Base-by-base conservation (phyloP, 73 alveolate species). In the Paramecium sexaurelia region DNA sequence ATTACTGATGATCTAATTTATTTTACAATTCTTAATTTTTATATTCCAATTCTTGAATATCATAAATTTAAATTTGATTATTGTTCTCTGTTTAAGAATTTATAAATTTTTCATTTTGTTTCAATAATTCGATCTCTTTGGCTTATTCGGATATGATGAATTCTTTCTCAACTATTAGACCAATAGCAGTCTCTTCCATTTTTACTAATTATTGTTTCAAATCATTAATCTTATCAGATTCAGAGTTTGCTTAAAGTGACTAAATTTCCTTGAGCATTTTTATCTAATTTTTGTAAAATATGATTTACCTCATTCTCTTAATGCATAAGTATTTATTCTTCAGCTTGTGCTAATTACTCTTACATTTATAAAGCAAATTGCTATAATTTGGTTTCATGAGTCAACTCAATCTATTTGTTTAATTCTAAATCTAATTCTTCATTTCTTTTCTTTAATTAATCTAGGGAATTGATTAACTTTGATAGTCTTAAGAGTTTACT, bases 151-250 rank as follows among this genome's bases (percentile, higher is more conserved):
- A 73, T 13, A 39, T 73, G 1, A 35, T 36, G 15, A 36, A 20
- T 24, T 78, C 90, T 26, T 78, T 78, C 17, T 78, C 90, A 19
- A 37, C 69, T 7, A 78, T 78, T 13, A 78, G 1, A 7, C 24
- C 26, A 0, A 78, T 78, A 7, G 90, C 90, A 20, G 73, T 40
- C 26, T 78, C 90, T 41, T 78, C 90, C 86, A 71, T 71, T 71
- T 71, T 71, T 5, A 27, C 9, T 37, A 71, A 19, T 71, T 78
- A 43, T 40, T 78, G 32, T 78, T 78, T 78, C 1, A 78, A 39
- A 78, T 78, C 90, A n/a, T 39, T 22, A 22, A 78, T 78, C 55
- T 73, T 20, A 36, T 73, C 87, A 17, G 36, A 27, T 36, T 73
- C 55, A 3, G 10, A 73, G 5, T 73, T 33, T 15, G 37, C 66